Evolutionary conservation across 495 filamentous ascomycete species (phyloP).

Genomic region (Aspergillus sclerotioniger): DNA sequence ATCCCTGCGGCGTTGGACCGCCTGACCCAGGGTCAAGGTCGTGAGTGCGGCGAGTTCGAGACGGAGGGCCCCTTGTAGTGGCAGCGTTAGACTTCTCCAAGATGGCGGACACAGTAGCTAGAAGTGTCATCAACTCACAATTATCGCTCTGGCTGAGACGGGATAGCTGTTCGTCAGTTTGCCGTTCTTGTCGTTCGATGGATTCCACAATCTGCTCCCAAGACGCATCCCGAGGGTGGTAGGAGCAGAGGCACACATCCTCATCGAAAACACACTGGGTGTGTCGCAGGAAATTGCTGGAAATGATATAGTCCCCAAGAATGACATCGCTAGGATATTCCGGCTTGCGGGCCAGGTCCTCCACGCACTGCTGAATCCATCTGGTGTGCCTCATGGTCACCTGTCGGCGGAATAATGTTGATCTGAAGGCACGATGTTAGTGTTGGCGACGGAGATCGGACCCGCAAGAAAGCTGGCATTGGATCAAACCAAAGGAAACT

Average conservation of each 20-base stretch:
- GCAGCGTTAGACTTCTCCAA: not conserved
- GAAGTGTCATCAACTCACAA: not conserved
- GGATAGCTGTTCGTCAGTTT: not conserved
- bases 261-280: not conserved
- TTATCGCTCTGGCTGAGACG: not conserved
- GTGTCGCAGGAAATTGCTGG: not conserved
- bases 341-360: not conserved
- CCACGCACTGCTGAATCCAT: constrained; percentile 8
- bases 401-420: constrained; percentile 8
- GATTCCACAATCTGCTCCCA: not conserved
- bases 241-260: not conserved
- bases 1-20: not conserved
- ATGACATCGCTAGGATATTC: constrained; percentile 6
- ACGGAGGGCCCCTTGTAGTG: not conserved
- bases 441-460: not conserved
- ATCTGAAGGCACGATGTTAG: not conserved
- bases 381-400: constrained; percentile 7
- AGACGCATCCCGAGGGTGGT: not conserved
- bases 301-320: not conserved
- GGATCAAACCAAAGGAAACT: not conserved
- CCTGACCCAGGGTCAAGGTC: not conserved
- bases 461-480: not conserved
- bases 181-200: not conserved
- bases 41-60: not conserved
- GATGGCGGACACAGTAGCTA: not conserved